Evolutionary conservation across 1,139 yeast genomes (phyloP).

Genomic region (Yamadazyma friedrichii): DNA sequence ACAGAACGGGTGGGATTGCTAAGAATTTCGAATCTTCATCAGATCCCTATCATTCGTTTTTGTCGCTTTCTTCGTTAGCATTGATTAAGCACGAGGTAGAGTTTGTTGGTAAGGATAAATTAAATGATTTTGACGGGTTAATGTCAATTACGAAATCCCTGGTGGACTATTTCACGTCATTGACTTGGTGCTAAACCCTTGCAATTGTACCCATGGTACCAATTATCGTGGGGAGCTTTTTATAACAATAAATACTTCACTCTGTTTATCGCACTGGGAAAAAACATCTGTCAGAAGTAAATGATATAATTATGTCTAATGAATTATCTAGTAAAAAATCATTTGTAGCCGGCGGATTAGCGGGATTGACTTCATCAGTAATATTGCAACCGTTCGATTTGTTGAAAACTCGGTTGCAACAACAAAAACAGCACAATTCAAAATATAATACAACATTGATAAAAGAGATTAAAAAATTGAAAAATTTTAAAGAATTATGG

Average conservation of each 20-base stretch:
- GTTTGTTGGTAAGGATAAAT: slow-evolving; percentile 14
- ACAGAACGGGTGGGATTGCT: slow-evolving; percentile 77
- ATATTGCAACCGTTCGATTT: slow-evolving; percentile 87
- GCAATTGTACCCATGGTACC: neutral
- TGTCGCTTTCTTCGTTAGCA: slow-evolving; percentile 59
- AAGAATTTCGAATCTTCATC: slow-evolving; percentile 63
- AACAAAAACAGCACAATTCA: slow-evolving; percentile 43
- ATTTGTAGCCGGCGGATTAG: slow-evolving; percentile 65
- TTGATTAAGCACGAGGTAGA: slow-evolving; percentile 29
- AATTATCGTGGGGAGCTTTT: neutral
- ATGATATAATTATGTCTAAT: slow-evolving; percentile 12
- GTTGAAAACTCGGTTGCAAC: slow-evolving; percentile 87
- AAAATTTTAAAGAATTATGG: slow-evolving; percentile 66
- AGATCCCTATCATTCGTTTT: slow-evolving; percentile 66
- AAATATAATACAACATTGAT: slow-evolving; percentile 38
- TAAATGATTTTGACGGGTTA: slow-evolving; percentile 24
- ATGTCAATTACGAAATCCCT: slow-evolving; percentile 27
- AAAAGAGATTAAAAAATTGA: slow-evolving; percentile 46
- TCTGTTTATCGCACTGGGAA: too few species aligned
- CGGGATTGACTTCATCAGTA: slow-evolving; percentile 83
- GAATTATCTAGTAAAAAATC: slow-evolving; percentile 18
- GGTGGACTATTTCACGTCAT: slow-evolving; percentile 16
- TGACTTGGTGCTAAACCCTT: slow-evolving; percentile 9
- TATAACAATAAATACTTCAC: neutral
- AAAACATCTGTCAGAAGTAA: neutral